Base-by-base conservation (phyloP, 495 filamentous ascomycete species). In the Polyplosphaeria fusca region DNA sequence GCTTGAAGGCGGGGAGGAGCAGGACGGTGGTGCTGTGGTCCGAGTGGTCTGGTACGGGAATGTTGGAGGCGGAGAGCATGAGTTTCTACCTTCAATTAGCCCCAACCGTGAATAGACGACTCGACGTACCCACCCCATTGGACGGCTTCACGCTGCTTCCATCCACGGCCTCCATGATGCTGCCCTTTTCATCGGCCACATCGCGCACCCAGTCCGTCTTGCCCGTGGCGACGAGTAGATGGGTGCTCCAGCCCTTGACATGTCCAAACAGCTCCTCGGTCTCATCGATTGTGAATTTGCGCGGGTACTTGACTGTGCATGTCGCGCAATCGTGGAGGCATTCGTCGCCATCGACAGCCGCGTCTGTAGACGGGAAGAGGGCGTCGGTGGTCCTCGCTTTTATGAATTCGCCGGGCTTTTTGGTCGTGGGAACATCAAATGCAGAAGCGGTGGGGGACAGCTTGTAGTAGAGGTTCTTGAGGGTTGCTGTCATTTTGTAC, bases 121-220 rank as follows among this genome's bases (percentile, higher is more conserved):
- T 28, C 1, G n/a, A 4, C 4, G 16, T 3, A 59, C 81, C 62
- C 77, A 93, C 88, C 62, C 91, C 91, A 67, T 92, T 94, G 48
- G 67, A 78, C 0, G 87, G 85, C 64, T 82, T 79, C 24, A 83
- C 73, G 9, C 73, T 72, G 5, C 78, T 73, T 55, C 80, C 80
- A 52, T 79, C 83, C 66, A 97, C 82, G 5, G 91, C 94, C 74
- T 94, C 84, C 93, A 98, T 97, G 24, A 98, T 81, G 67, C 90
- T 95, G 1, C 91, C 94, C 70, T 83, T 81, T 74, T 97, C 93
- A 63, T 97, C 88, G 40, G 82, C 84, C 13, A 97, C 87, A 73
- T 95, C 86, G 43, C 87, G 73, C 62, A 91, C 85, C 93, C 93
- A 98, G 73, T 98, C 94, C 20, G 85, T 84, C 76, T 96, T 95